phyloP scores from a whole-genome alignment of 495 filamentous ascomycete genomes.

The Delitschia confertaspora region DNA sequence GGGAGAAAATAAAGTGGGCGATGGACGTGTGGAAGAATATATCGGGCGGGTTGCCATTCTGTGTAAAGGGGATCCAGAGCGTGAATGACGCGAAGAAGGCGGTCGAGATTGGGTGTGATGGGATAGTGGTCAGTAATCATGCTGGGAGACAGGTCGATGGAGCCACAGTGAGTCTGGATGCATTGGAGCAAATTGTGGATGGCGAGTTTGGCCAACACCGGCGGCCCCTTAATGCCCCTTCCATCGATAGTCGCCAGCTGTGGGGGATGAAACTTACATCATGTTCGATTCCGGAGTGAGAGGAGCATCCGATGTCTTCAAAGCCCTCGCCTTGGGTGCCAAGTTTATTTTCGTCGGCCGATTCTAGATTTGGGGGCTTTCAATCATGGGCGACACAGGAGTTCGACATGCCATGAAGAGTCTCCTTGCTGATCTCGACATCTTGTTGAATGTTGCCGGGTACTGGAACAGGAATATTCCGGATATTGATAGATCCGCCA shows the following conservation, averaged over 20 bases:
- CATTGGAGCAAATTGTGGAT: conserved; percentile 54
- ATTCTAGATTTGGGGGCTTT: conserved; percentile 54
- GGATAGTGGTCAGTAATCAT: conserved; percentile 54
- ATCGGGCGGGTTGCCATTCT: too few species aligned
- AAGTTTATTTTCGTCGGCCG: conserved; percentile 56
- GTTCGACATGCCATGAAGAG: conserved; percentile 54
- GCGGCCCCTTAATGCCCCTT: not conserved
- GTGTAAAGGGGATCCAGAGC: conserved; percentile 42
- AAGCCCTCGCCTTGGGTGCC: conserved; percentile 56
- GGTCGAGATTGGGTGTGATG: conserved; percentile 46
- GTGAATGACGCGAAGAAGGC: conserved; percentile 47
- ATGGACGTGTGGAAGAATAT: too few species aligned
- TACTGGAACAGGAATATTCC: conserved; percentile 43
- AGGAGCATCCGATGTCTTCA: conserved; percentile 49
- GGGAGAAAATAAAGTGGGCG: conserved; percentile 52
- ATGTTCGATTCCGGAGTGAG: conserved; percentile 58
- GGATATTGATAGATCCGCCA: conserved; percentile 41
- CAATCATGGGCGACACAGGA: conserved; percentile 48
- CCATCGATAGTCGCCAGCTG: conserved; percentile 23
- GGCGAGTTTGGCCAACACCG: conserved; percentile 21
- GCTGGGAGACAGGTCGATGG: conserved; percentile 58
- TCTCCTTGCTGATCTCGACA: conserved; percentile 58
- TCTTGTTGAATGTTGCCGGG: conserved; percentile 56
- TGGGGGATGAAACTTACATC: conserved; percentile 45
- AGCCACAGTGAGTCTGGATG: conserved; percentile 53